Evolutionary conservation across 225 moss, liverwort and hornwort genomes (phyloP).

Genomic region (Climacium dendroides): DNA sequence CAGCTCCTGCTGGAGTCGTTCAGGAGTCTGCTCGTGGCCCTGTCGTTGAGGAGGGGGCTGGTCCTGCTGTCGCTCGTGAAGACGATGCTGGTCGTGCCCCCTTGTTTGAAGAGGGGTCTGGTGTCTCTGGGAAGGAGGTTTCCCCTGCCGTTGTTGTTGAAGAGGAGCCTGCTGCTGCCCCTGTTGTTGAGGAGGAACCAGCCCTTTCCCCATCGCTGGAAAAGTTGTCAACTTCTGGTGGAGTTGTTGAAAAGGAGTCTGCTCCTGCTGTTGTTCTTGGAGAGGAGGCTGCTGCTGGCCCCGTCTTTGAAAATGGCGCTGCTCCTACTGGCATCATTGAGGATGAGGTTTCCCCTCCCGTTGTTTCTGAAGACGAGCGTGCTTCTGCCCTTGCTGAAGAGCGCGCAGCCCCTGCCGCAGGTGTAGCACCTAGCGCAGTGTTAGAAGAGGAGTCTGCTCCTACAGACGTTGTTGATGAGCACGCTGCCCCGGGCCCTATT

Average conservation of each 20-base stretch:
- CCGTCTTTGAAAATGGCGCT: background rate
- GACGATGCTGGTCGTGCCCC: background rate
- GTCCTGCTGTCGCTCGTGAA: no score
- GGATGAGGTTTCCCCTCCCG: background rate
- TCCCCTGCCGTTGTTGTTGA: background rate
- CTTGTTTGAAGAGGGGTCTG: background rate
- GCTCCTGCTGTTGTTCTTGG: no score
- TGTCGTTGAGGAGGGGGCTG: no score
- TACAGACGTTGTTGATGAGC: background rate
- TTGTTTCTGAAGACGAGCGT: background rate
- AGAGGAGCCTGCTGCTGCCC: background rate
- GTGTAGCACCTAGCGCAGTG: background rate
- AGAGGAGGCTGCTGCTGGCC: no score
- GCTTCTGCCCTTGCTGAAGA: background rate
- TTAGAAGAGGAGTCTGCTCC: background rate
- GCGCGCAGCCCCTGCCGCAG: background rate
- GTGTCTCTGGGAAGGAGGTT: background rate
- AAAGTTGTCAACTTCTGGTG: no score
- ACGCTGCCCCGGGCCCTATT: background rate
- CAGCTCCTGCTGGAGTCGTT: no score
- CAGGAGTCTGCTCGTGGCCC: no score
- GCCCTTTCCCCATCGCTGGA: no score
- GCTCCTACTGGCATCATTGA: accelerated
- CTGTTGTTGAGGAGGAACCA: background rate
- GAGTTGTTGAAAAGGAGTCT: background rate